Base-by-base conservation (phyloP, 106 monocot species). In the Dendrobium huoshanense region DNA sequence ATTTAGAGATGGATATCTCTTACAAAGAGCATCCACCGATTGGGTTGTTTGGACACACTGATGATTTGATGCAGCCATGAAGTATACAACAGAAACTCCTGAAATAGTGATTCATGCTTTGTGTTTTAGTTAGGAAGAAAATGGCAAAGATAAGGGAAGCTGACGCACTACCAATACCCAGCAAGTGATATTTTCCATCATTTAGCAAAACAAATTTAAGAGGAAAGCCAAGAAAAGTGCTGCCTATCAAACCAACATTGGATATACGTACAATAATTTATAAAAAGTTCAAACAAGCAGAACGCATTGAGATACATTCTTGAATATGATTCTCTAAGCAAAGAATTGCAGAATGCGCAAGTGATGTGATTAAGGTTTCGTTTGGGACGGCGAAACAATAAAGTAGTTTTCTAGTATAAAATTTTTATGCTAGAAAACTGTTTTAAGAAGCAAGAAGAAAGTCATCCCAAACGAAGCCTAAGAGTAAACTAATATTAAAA, bases 41-140 rank as follows among this genome's bases (percentile, higher is more conserved):
- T 88, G 88, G n/a, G 85, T 72, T 3, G 92, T 89, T 79, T 89
- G 82, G 41, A 68, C 37, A 83, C 96, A 94, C 11, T 88, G 85
- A 67, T 81, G 78, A 77, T 89, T 92, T 24, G 67, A 70, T 41
- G 84, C 33, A 13, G 84, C 81, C 87, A 86, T 89, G 79, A 97
- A 97, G 78, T 82, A 86, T 17, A 94, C 90, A 31, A 97, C 90
- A 15, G 90, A 97, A 22, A 89, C 85, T 41, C 96, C 96, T 97
- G 89, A 7, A 33, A 40, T 24, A 16, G 67, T 45, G 45, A 55
- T 77, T 31, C 33, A 4, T 10, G 8, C 11, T 70, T 67, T 37
- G 4, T 16, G 51, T 51, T 51, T 13, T 51, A 51, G 2, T 1
- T 15, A 51, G 13, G 15, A 51, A 13, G 51, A 51, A 51, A 51